A percentile compares a stretch with the other conserved stretches of the same genome.
Conservation (phyloP, 805 yeast species). For the Diddensiella caesifluorescens region DNA sequence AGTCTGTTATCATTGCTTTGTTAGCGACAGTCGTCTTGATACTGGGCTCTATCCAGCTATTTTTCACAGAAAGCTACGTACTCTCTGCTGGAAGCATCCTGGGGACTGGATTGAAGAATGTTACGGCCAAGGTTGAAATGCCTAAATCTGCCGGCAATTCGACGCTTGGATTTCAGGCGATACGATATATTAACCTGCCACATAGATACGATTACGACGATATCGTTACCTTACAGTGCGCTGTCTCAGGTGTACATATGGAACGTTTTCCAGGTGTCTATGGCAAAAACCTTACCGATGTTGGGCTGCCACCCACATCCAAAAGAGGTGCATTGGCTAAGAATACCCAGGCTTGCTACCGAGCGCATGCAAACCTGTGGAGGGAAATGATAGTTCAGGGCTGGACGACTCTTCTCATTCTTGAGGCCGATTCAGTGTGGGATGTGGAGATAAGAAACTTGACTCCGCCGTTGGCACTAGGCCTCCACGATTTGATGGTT, state of each 20-base stretch:
- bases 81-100: too few species aligned
- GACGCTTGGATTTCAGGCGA: conserved; percentile 14
- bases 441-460: conserved; percentile 9
- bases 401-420: conserved; percentile 10
- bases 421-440: conserved; percentile 18
- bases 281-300: not conserved
- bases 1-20: too few species aligned
- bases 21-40: too few species aligned
- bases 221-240: conserved; percentile 9
- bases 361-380: conserved; percentile 16
- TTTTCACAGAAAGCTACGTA: too few species aligned
- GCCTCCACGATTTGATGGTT: conserved; percentile 8
- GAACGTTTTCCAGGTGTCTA: conserved; percentile 4
- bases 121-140: too few species aligned
- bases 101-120: too few species aligned
- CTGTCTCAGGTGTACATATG: conserved; percentile 4
- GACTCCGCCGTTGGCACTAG: conserved; percentile 7
- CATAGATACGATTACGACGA: conserved; percentile 14
- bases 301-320: conserved; percentile 12
- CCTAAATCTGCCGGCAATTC: conserved; percentile 10
- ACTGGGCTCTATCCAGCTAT: too few species aligned
- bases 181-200: conserved; percentile 11
- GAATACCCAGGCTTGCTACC: conserved; percentile 10
- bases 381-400: conserved; percentile 10
- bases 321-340: not conserved